phyloP scores from a whole-genome alignment of 176 grass and related monocot genomes.

The Aegilops bicornis region DNA sequence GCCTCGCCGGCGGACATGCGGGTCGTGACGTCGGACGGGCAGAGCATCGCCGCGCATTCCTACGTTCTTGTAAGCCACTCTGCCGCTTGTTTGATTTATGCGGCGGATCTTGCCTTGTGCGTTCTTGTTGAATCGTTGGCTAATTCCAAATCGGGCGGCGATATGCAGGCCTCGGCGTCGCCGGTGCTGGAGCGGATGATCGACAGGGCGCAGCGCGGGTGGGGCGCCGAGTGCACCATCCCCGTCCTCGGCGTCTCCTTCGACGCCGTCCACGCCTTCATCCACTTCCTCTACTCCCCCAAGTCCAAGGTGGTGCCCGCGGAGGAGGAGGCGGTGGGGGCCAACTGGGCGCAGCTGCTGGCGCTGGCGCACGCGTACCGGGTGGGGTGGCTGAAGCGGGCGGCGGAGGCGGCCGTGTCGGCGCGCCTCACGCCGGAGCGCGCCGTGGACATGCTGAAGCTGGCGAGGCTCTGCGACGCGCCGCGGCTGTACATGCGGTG shows the following conservation, averaged over 20 bases:
- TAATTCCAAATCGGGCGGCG: background rate
- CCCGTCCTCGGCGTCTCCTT: slow-evolving; percentile 52
- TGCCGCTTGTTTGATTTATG: background rate
- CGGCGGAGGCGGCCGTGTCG: slow-evolving; percentile 45
- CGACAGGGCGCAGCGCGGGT: slow-evolving; percentile 32
- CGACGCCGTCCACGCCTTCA: slow-evolving; percentile 69
- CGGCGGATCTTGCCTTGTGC: background rate
- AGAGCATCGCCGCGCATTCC: slow-evolving; percentile 70
- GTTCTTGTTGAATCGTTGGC: background rate
- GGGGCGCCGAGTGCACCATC: slow-evolving; percentile 40
- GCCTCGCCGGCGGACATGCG: slow-evolving; percentile 51
- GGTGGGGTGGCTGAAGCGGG: slow-evolving; percentile 75
- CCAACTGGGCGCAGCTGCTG: slow-evolving; percentile 63
- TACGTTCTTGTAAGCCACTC: slow-evolving; percentile 57
- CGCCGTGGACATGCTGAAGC: slow-evolving; percentile 77
- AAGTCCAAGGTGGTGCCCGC: slow-evolving; percentile 31
- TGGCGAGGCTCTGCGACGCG: slow-evolving; percentile 80
- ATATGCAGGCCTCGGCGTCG: slow-evolving; percentile 61
- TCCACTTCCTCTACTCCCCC: slow-evolving; percentile 59
- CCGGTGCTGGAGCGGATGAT: slow-evolving; percentile 82
- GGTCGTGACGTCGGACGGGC: slow-evolving; percentile 75
- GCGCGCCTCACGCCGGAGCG: slow-evolving; percentile 46
- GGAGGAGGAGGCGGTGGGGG: slow-evolving; percentile 34
- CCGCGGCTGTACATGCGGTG: slow-evolving; percentile 61
- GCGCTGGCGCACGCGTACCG: slow-evolving; percentile 80